phyloP scores from a whole-genome alignment of 495 filamentous ascomycete genomes.

The Aspergillus homomorphus region DNA sequence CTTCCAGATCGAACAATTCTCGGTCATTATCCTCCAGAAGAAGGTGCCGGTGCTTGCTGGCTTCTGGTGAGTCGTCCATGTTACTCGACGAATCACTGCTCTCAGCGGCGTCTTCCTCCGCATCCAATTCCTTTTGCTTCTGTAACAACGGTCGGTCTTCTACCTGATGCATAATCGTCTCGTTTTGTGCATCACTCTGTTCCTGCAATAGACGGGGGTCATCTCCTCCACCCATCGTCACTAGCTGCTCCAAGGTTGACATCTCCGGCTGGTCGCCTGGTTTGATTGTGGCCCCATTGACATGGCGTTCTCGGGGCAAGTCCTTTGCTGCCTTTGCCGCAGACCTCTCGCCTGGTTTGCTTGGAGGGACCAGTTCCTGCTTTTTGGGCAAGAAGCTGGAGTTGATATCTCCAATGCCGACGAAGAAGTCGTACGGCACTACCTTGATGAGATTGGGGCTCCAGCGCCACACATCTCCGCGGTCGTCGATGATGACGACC shows the following conservation, averaged over 20 bases:
- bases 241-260: constrained; percentile 69
- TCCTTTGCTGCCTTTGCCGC: constrained; percentile 22
- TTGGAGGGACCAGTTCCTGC: constrained; percentile 57
- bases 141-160: constrained; percentile 82
- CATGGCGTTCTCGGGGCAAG: constrained; percentile 30
- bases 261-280: constrained; percentile 31
- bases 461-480: constrained; percentile 98
- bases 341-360: constrained; percentile 15
- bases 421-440: constrained; percentile 92
- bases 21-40: constrained; percentile 80
- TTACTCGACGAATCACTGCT: constrained; percentile 35
- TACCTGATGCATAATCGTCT: constrained; percentile 82
- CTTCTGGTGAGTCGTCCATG: constrained; percentile 42
- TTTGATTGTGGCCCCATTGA: constrained; percentile 33
- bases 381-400: constrained; percentile 92
- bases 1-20: constrained; percentile 71
- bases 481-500: constrained; percentile 98
- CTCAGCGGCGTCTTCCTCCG: constrained; percentile 67
- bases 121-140: constrained; percentile 83
- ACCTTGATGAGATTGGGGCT: constrained; percentile 93
- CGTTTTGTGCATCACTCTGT: constrained; percentile 78
- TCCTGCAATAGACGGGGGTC: constrained; percentile 67
- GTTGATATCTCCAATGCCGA: constrained; percentile 98
- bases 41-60: constrained; percentile 62
- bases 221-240: constrained; percentile 71